Evolutionary conservation across 1,139 yeast species (phyloP).

Genomic region (Suhomyces panamericanus): DNA sequence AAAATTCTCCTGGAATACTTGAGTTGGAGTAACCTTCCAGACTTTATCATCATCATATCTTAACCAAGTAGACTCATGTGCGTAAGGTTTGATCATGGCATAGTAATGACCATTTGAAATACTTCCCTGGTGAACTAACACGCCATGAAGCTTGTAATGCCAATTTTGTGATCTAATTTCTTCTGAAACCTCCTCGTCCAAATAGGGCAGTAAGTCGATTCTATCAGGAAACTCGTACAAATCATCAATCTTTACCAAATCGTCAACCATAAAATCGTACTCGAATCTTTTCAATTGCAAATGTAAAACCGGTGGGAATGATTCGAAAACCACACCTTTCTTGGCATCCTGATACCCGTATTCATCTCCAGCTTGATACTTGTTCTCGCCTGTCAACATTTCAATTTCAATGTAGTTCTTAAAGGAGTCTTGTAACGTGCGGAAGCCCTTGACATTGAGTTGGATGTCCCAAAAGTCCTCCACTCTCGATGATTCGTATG

Average conservation of each 20-base stretch:
- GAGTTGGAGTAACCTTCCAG: constrained; percentile 77
- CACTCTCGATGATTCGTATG: constrained; percentile 85
- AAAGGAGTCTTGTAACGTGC: constrained; percentile 71
- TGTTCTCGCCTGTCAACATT: constrained; percentile 89
- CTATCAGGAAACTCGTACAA: constrained; percentile 85
- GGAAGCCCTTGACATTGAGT: constrained; percentile 84
- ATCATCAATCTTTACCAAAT: constrained; percentile 88
- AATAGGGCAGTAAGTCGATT: constrained; percentile 76
- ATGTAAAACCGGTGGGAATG: constrained; percentile 91
- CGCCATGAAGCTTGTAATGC: constrained; percentile 86
- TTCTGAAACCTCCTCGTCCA: constrained; percentile 57
- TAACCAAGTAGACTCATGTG: constrained; percentile 68
- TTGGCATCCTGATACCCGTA: constrained; percentile 92
- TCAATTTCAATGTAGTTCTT: constrained; percentile 86
- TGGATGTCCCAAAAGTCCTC: constrained; percentile 99
- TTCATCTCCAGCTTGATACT: constrained; percentile 87
- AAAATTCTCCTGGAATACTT: constrained; percentile 89
- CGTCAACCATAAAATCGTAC: constrained; percentile 88
- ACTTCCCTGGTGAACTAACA: constrained; percentile 93
- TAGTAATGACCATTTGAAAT: constrained; percentile 95
- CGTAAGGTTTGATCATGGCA: constrained; percentile 83
- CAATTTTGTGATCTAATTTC: constrained; percentile 58
- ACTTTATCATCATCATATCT: constrained; percentile 95
- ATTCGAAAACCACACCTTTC: constrained; percentile 90
- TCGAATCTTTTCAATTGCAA: constrained; percentile 92